phyloP scores from a whole-genome alignment of 2,329 filamentous ascomycete species.

The Colletotrichum endophyticum region DNA sequence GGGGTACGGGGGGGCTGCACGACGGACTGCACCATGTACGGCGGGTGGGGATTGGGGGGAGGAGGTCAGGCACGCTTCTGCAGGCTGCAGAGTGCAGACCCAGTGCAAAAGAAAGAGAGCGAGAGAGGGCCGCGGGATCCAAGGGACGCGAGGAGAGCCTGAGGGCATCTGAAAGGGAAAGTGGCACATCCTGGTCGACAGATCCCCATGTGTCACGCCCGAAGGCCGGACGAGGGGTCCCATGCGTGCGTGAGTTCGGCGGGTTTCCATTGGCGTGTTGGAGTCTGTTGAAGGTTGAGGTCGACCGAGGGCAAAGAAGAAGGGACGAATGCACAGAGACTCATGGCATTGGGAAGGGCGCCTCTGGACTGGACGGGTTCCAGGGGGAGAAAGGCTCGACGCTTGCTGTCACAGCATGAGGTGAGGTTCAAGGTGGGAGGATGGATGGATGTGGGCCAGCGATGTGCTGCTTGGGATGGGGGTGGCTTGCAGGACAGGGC shows the following conservation, averaged over 20 bases:
- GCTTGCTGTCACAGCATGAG: slow-evolving; percentile 8
- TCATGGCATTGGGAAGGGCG: neutral
- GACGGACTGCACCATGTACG: neutral
- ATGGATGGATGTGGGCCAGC: neutral
- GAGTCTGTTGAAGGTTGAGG: neutral
- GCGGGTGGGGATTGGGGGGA: neutral
- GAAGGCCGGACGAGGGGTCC: slow-evolving; percentile 1
- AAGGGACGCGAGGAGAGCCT: slow-evolving; percentile 4
- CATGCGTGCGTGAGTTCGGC: neutral
- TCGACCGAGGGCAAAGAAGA: neutral
- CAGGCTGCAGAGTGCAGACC: neutral
- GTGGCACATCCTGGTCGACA: neutral
- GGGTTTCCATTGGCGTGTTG: neutral
- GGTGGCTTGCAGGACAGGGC: neutral
- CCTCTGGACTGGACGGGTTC: neutral
- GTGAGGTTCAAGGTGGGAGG: neutral
- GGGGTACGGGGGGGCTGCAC: neutral
- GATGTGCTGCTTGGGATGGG: neutral
- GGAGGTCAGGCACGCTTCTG: neutral
- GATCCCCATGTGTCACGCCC: slow-evolving; percentile 1
- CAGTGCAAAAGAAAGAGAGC: neutral
- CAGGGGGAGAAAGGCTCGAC: neutral
- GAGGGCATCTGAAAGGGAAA: neutral
- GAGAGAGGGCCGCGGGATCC: neutral
- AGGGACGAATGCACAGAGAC: neutral